These are phyloP conservation scores for Fragaria ananassa DNA, from an alignment of 306 rosid genomes.

Conservation along the genomic window DNA sequence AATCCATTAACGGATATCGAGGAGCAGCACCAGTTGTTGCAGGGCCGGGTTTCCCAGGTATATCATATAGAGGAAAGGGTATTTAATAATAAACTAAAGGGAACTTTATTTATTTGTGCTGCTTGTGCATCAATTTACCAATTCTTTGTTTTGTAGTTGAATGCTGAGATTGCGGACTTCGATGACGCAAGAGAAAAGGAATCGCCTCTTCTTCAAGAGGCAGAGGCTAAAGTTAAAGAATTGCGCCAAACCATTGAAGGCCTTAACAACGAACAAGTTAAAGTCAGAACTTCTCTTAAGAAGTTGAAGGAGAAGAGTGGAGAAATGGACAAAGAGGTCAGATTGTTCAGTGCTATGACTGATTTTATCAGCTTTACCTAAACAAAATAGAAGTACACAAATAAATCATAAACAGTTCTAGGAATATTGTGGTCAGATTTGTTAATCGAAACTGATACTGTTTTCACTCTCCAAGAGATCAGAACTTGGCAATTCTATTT, in stretches of 20 bases:
- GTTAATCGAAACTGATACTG: not conserved
- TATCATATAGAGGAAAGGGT: not conserved
- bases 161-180: conserved; percentile 47
- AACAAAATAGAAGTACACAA: conserved; percentile 1
- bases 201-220: conserved; percentile 69
- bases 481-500: not conserved
- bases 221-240: conserved; percentile 66
- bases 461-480: not conserved
- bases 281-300: conserved; percentile 49
- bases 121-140: not conserved
- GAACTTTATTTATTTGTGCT: not conserved
- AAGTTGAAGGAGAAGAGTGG: conserved; percentile 62
- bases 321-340: conserved; percentile 79
- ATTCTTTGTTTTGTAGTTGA: conserved; percentile 49
- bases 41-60: conserved; percentile 59
- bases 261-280: conserved; percentile 65
- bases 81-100: not conserved
- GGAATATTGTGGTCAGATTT: not conserved
- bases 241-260: conserved; percentile 55
- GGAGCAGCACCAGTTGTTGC: conserved; percentile 44
- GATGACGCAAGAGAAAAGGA: conserved; percentile 69
- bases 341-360: conserved; percentile 22
- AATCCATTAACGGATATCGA: conserved; percentile 50
- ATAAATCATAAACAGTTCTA: conserved; percentile 3
- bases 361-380: conserved; percentile 9